These are phyloP conservation scores for Hypoxylon sp. DNA, from an alignment of 2,329 filamentous ascomycete genomes.

Conservation along the genomic window DNA sequence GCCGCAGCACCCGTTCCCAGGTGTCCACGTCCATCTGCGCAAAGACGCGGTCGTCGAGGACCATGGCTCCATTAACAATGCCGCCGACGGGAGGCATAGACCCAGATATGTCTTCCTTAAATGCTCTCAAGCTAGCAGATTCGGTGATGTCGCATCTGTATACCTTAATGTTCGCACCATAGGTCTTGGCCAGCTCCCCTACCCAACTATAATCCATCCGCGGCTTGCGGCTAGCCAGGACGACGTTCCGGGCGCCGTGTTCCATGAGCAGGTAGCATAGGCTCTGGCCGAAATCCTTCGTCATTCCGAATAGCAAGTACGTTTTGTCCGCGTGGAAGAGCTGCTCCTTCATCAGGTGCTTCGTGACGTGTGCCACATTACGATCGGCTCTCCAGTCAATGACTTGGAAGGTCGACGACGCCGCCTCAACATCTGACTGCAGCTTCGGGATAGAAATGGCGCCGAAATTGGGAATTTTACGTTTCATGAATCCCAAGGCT, in stretches of 20 bases:
- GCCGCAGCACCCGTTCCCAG: conserved; percentile 57
- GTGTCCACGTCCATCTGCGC: conserved; percentile 58
- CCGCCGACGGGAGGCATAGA: conserved; percentile 56
- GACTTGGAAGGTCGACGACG: conserved; percentile 51
- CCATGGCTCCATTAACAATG: conserved; percentile 63
- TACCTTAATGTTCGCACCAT: conserved; percentile 48
- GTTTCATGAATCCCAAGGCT: conserved; percentile 20
- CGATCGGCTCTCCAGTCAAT: conserved; percentile 60
- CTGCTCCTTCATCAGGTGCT: conserved; percentile 45
- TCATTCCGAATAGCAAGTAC: conserved; percentile 60
- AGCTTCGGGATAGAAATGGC: conserved; percentile 50
- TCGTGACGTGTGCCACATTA: conserved; percentile 45
- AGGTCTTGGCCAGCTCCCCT: conserved; percentile 47
- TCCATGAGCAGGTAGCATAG: conserved; percentile 57
- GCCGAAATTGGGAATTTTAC: conserved; percentile 20
- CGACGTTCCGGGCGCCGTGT: conserved; percentile 58
- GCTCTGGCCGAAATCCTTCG: conserved; percentile 62
- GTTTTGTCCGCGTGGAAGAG: conserved; percentile 56
- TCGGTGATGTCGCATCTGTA: conserved; percentile 51
- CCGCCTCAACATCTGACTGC: conserved; percentile 28
- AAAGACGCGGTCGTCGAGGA: conserved; percentile 61
- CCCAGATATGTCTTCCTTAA: conserved; percentile 47
- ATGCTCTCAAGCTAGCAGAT: conserved; percentile 48
- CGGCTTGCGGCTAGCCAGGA: conserved; percentile 60
- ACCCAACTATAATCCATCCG: conserved; percentile 53